phyloP scores from a whole-genome alignment of 805 yeast species.

The Kluyveromyces starmeri region DNA sequence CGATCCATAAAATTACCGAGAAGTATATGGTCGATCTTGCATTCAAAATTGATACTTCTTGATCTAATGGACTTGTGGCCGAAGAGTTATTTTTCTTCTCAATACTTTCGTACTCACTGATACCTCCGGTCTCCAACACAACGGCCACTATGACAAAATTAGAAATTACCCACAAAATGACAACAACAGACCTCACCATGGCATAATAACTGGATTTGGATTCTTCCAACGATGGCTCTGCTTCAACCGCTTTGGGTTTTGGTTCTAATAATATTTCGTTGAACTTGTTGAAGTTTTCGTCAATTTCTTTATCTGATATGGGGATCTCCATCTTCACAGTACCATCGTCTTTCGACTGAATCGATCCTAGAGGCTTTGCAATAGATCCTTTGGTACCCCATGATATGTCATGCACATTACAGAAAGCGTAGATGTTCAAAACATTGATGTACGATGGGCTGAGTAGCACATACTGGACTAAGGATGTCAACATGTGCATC shows the following conservation, averaged over 20 bases:
- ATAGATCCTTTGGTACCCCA: slow-evolving; percentile 96
- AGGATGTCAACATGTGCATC: slow-evolving; percentile 84
- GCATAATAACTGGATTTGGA: slow-evolving; percentile 80
- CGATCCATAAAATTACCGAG: slow-evolving; percentile 84
- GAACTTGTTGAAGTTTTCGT: slow-evolving; percentile 59
- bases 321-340: slow-evolving; percentile 66
- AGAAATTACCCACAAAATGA: slow-evolving; percentile 79
- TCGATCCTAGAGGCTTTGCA: slow-evolving; percentile 72
- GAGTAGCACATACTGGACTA: slow-evolving; percentile 70
- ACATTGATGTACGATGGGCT: slow-evolving; percentile 90
- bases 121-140: slow-evolving; percentile 79
- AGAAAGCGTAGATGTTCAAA: slow-evolving; percentile 87
- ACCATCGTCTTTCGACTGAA: slow-evolving; percentile 59
- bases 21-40: slow-evolving; percentile 58
- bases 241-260: slow-evolving; percentile 31
- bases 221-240: slow-evolving; percentile 36
- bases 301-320: slow-evolving; percentile 67
- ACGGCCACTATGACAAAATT: slow-evolving; percentile 76
- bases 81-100: slow-evolving; percentile 11
- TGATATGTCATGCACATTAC: slow-evolving; percentile 91
- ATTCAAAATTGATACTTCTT: slow-evolving; percentile 19
- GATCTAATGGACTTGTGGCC: too few relatives aligned
- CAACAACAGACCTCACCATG: slow-evolving; percentile 79
- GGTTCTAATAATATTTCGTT: slow-evolving; percentile 44
- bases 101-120: slow-evolving; percentile 35